Evolutionary conservation across 345 rosid species (phyloP), one percentile per base, ranked within the genome.

Genomic region (Eutrema japonicum): DNA sequence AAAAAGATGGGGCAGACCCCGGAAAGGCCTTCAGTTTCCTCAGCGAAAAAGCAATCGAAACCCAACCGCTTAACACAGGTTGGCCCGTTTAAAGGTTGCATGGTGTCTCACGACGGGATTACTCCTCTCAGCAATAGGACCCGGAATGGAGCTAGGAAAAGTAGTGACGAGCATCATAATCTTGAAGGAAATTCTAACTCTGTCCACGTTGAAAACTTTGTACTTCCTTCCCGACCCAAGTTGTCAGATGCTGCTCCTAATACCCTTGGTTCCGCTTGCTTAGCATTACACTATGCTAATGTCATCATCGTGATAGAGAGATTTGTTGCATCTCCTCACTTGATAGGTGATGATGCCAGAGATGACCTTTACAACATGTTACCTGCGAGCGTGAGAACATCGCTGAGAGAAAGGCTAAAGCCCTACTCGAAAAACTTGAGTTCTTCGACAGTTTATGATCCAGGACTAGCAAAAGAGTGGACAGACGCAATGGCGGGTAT

Each of bases 291-390:
- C 77, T 96, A 92, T 56, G 98, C 99, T 7, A 96, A 96, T 67
- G 95, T 96, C 37, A 96, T 96, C 56, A 83, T 88, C 66, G 84
- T 92, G 55, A 87, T 92, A 18, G 98, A 96, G 85, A 92, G 90
- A 79, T 84, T 96, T 50, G 96, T 85, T 30, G 89, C 91, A 41
- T 85, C 99, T 71, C 98, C 98, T 62, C 96, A 96, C 80, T 82
- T 96, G 86, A 89, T 96, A 52, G 91, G 99, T 12, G 89, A 87
- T 10, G 98, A 96, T 76, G 99, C 98, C 14, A 85, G 98, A 70
- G 97, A 92, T 77, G 99, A 96, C 75, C 82, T 96, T 43, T 96
- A 96, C 86, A 90, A 87, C 64, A 89, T 96, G 99, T 74, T 96
- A 71, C 97, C 99, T 0, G 84, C 90, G 13, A 90, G 83, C 59